Evolutionary conservation across 139 green algal species (phyloP).

Genomic region (Ulvella scutata): DNA sequence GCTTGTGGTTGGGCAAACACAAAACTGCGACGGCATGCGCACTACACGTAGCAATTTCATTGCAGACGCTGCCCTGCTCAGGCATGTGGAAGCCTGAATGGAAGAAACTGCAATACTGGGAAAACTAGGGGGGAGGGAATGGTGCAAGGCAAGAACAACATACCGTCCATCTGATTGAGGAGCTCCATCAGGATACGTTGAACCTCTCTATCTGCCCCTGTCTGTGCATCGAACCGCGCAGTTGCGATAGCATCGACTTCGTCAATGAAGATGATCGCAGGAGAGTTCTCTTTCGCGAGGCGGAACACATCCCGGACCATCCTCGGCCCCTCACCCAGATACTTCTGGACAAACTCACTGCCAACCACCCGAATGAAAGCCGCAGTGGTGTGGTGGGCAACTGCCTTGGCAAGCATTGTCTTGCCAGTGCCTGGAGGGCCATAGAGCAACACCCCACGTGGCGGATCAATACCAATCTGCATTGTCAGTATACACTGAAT

Average conservation of each 20-base stretch:
- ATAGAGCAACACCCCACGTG: conserved; percentile 91
- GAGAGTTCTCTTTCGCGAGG: conserved; percentile 94
- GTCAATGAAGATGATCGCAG: conserved; percentile 98
- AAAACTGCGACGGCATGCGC: too few species aligned
- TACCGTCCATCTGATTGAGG: conserved; percentile 98
- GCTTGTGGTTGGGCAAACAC: too few species aligned
- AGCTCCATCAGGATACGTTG: conserved; percentile 99
- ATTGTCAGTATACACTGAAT: too few species aligned
- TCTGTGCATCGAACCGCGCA: conserved; percentile 94
- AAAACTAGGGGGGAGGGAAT: too few species aligned
- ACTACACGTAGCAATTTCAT: too few species aligned
- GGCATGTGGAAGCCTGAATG: too few species aligned
- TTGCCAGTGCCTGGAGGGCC: conserved; percentile 74
- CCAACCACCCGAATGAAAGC: conserved; percentile 96
- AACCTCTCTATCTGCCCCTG: conserved; percentile 61
- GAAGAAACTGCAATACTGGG: too few species aligned
- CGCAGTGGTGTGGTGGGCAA: conserved; percentile 94
- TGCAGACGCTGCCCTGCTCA: too few species aligned
- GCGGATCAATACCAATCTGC: conserved; percentile 91
- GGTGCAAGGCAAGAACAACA: too few species aligned
- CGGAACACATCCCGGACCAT: conserved; percentile 98
- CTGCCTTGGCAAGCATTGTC: conserved; percentile 91
- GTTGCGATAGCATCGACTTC: conserved; percentile 96
- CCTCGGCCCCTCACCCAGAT: conserved; percentile 91
- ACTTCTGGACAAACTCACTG: conserved; percentile 98